Evolutionary conservation across 2,329 filamentous ascomycete genomes (phyloP).

Genomic region (Furcasterigmium furcatum): DNA sequence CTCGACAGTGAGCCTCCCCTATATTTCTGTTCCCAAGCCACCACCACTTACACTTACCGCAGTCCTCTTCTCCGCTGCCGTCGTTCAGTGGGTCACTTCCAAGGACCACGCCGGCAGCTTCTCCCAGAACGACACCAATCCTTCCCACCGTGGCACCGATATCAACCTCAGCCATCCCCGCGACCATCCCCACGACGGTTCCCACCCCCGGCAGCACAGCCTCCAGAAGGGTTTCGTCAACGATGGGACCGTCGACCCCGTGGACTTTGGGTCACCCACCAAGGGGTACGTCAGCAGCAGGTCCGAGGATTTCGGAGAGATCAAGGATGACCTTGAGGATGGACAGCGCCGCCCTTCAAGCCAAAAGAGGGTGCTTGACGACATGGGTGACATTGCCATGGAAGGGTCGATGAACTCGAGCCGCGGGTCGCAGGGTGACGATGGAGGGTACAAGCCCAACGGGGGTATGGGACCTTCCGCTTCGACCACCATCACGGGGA

Average conservation of each 20-base stretch:
- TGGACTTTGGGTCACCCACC: not conserved
- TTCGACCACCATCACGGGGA: too few relatives aligned
- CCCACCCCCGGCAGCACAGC: not conserved
- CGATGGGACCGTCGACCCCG: not conserved
- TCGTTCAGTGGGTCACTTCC: constrained; percentile 60
- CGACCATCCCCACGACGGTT: not conserved
- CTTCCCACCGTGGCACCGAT: constrained; percentile 2
- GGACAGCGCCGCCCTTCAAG: constrained; percentile 13
- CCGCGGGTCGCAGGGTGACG: not conserved
- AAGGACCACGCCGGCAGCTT: constrained; percentile 37
- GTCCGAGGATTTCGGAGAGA: constrained; percentile 1
- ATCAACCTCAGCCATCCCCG: constrained; percentile 1
- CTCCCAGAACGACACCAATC: constrained; percentile 15
- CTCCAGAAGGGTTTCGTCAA: constrained; percentile 1
- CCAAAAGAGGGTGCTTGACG: constrained; percentile 18
- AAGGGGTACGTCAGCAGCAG: not conserved
- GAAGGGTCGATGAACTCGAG: constrained; percentile 4
- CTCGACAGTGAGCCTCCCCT: constrained; percentile 46
- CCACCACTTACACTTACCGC: not conserved
- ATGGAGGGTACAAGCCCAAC: not conserved
- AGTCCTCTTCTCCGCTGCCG: constrained; percentile 58
- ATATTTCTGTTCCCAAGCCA: not conserved
- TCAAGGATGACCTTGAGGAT: not conserved
- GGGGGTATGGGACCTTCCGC: too few relatives aligned
- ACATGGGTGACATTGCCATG: constrained; percentile 31